Conservation (phyloP, 345 rosid genomes). For the Carallia pectinifolia region DNA sequence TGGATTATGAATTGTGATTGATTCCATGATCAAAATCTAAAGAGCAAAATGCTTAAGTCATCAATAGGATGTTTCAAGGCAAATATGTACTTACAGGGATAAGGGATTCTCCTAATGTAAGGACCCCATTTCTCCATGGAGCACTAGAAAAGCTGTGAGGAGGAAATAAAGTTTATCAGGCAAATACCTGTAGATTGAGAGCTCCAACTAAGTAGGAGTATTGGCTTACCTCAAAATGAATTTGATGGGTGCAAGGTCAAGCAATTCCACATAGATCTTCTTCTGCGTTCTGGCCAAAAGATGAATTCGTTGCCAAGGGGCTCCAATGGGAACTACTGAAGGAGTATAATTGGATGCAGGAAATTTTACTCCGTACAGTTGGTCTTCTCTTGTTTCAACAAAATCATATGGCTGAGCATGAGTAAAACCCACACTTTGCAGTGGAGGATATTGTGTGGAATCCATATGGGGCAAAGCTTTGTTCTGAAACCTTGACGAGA, state of each 20-base stretch:
- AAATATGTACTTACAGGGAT: slow-evolving; percentile 65
- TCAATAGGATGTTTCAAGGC: neutral
- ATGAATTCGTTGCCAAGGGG: slow-evolving; percentile 90
- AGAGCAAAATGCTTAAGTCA: neutral
- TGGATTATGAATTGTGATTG: too few species aligned
- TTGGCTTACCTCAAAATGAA: slow-evolving; percentile 66
- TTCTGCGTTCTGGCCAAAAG: slow-evolving; percentile 75
- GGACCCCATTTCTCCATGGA: slow-evolving; percentile 87
- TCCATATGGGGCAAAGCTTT: slow-evolving; percentile 55
- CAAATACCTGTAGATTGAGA: neutral
- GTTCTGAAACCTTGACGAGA: slow-evolving; percentile 60
- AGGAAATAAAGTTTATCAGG: slow-evolving; percentile 23
- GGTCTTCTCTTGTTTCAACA: slow-evolving; percentile 35
- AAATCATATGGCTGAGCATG: slow-evolving; percentile 24
- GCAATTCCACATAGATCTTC: slow-evolving; percentile 81
- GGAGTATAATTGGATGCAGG: slow-evolving; percentile 47
- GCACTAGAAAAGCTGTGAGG: slow-evolving; percentile 83
- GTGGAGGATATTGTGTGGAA: slow-evolving; percentile 37
- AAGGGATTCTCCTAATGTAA: slow-evolving; percentile 72
- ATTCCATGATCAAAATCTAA: too few species aligned
- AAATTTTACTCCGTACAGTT: slow-evolving; percentile 34
- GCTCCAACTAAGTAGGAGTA: neutral
- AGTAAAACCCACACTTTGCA: slow-evolving; percentile 36
- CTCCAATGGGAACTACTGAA: slow-evolving; percentile 82
- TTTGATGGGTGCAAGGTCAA: slow-evolving; percentile 71